Conservation (phyloP, 1,284 basidiomycete species). For the Exobasidium rhododendri region DNA sequence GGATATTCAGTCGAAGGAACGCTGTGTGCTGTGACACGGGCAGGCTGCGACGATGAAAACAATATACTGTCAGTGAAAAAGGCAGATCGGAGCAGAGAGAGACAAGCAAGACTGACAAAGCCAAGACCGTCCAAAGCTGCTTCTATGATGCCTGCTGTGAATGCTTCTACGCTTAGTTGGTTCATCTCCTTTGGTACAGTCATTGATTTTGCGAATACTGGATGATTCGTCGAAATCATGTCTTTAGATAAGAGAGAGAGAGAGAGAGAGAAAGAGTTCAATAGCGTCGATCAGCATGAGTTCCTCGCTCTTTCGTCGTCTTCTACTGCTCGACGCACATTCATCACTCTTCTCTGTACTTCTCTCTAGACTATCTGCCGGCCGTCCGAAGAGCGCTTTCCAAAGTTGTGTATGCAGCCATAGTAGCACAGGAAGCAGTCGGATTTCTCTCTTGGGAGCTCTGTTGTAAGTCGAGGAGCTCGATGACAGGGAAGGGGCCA, state of each 20-base stretch:
- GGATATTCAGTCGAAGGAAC: slow-evolving; percentile 79
- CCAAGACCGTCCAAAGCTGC: slow-evolving; percentile 92
- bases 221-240: slow-evolving; percentile 97
- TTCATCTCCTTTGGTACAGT: slow-evolving; percentile 91
- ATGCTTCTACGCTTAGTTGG: slow-evolving; percentile 89
- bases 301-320: background rate
- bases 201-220: slow-evolving; percentile 82
- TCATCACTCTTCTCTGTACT: slow-evolving; percentile 94
- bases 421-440: slow-evolving; percentile 40
- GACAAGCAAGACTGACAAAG: slow-evolving; percentile 71
- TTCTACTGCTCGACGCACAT: slow-evolving; percentile 63
- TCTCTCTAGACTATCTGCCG: slow-evolving; percentile 90
- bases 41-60: slow-evolving; percentile 64
- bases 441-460: slow-evolving; percentile 47
- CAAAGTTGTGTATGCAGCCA: slow-evolving; percentile 68
- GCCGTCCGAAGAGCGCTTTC: slow-evolving; percentile 85
- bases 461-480: slow-evolving; percentile 21
- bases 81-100: background rate
- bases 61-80: slow-evolving; percentile 51
- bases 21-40: slow-evolving; percentile 91
- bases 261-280: background rate
- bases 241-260: slow-evolving; percentile 65
- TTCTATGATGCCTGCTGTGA: slow-evolving; percentile 94
- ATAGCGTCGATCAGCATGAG: background rate
- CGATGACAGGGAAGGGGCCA: slow-evolving; percentile 18